phyloP scores from a whole-genome alignment of 441 rosid species.

The Capsella rubella region DNA sequence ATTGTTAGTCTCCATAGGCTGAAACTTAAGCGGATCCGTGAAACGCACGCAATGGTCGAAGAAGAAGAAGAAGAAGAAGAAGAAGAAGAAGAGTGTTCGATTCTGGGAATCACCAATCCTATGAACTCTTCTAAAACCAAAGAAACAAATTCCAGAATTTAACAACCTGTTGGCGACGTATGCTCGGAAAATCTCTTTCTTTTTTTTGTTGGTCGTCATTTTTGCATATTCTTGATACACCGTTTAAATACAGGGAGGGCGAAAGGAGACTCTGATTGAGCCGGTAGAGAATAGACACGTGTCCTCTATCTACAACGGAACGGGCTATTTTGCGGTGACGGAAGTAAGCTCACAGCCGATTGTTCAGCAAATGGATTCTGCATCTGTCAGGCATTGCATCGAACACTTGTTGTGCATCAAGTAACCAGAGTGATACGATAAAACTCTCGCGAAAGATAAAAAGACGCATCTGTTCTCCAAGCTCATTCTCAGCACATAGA shows the following conservation, averaged over 20 bases:
- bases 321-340: neutral
- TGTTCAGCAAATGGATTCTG: neutral
- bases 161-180: neutral
- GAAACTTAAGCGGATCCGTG: neutral
- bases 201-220: neutral
- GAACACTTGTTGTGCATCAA: too few relatives aligned
- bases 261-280: neutral
- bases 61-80: too few relatives aligned
- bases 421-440: too few relatives aligned
- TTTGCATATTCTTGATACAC: constrained; percentile 4
- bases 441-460: too few relatives aligned
- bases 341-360: neutral
- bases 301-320: neutral
- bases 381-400: too few relatives aligned
- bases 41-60: constrained; percentile 1
- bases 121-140: neutral
- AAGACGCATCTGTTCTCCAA: neutral
- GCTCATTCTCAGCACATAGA: neutral
- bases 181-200: neutral
- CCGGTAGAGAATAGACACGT: neutral
- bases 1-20: too few relatives aligned
- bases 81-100: neutral
- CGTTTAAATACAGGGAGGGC: neutral
- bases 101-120: neutral
- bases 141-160: neutral